Percentiles rank a stretch among this genome's conserved stretches.
phyloP scores from a whole-genome alignment of 2,329 filamentous ascomycete species.

The Colletotrichum sp. region DNA sequence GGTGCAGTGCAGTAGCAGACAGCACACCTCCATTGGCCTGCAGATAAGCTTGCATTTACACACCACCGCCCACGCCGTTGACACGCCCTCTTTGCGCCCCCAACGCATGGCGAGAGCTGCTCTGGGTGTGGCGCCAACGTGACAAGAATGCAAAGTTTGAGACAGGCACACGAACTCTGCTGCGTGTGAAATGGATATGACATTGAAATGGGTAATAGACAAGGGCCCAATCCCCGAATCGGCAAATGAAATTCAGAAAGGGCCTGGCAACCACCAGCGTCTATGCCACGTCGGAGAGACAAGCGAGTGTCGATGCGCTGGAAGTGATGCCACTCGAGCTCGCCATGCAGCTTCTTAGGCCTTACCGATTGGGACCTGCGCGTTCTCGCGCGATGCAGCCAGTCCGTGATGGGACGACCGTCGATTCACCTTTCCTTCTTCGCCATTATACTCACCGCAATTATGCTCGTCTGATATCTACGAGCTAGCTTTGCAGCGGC shows the following conservation, averaged over 20 bases:
- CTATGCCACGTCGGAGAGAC: background rate
- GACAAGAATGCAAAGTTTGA: background rate
- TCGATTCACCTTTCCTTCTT: background rate
- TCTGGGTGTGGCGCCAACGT: background rate
- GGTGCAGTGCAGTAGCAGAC: background rate
- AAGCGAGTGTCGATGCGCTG: background rate
- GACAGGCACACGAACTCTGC: background rate
- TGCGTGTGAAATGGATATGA: background rate
- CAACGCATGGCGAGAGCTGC: background rate
- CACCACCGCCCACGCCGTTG: background rate
- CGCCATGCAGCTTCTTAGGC: background rate
- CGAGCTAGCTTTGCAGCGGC: background rate
- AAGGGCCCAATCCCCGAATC: background rate
- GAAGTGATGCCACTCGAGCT: background rate
- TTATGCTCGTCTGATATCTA: background rate
- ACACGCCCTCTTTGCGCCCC: background rate
- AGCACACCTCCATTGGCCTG: background rate
- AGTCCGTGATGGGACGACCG: background rate
- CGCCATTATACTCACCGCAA: slow-evolving; percentile 2
- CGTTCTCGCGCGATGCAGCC: background rate
- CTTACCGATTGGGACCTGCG: background rate
- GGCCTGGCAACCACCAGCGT: background rate
- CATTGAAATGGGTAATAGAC: background rate
- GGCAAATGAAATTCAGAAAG: background rate
- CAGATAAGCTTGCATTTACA: background rate